phyloP scores from a whole-genome alignment of 495 filamentous ascomycete species.

The Podospora didyma region DNA sequence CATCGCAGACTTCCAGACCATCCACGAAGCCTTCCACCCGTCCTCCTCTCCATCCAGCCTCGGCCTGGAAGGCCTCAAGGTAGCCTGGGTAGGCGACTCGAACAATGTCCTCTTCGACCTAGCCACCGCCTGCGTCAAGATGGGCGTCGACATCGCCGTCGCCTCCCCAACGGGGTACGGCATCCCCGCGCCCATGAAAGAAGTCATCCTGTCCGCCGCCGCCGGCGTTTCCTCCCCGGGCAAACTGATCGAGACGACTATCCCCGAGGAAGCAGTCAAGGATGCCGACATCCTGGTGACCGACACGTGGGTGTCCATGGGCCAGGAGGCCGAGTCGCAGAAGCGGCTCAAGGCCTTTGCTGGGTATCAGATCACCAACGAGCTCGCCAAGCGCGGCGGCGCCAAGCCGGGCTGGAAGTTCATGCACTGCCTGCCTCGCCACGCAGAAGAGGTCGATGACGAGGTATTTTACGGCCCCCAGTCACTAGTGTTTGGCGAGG shows the following conservation, averaged over 20 bases:
- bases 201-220: slow-evolving; percentile 61
- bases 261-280: slow-evolving; percentile 86
- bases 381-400: slow-evolving; percentile 76
- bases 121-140: slow-evolving; percentile 77
- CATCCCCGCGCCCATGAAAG: slow-evolving; percentile 66
- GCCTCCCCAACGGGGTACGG: slow-evolving; percentile 81
- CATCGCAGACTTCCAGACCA: slow-evolving; percentile 87
- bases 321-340: slow-evolving; percentile 79
- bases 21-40: slow-evolving; percentile 68
- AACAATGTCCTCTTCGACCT: slow-evolving; percentile 97
- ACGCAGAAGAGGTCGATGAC: slow-evolving; percentile 89
- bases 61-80: slow-evolving; percentile 75
- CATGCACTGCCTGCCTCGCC: slow-evolving; percentile 97
- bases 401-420: slow-evolving; percentile 92
- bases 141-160: slow-evolving; percentile 79
- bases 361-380: slow-evolving; percentile 84
- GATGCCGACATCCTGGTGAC: slow-evolving; percentile 87
- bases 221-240: slow-evolving; percentile 55
- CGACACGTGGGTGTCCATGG: slow-evolving; percentile 97
- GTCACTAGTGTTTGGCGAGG: slow-evolving; percentile 87
- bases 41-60: slow-evolving; percentile 42
- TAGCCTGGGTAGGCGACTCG: slow-evolving; percentile 94
- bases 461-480: slow-evolving; percentile 84
- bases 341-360: slow-evolving; percentile 75
- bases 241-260: slow-evolving; percentile 64